Percentiles rank a stretch among this genome's conserved stretches.
These are phyloP conservation scores for Lolium rigidum DNA, from an alignment of 176 grass and related monocot genomes.

Conservation along the genomic window DNA sequence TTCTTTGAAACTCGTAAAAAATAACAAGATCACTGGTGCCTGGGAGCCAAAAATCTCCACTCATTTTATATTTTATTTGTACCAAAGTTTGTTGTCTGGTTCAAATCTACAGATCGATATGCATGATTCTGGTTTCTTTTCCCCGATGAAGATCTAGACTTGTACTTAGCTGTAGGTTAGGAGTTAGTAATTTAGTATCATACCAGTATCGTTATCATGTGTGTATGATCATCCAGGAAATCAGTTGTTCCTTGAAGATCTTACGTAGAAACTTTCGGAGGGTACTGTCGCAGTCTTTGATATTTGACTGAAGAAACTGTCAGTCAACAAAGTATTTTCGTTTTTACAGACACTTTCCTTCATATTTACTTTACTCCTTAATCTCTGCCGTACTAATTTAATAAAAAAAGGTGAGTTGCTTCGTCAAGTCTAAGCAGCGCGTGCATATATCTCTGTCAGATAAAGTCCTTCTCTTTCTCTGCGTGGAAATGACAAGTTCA, in stretches of 20 bases:
- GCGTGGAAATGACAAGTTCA: constrained; percentile 27
- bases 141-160: not conserved
- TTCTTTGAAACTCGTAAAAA: no score
- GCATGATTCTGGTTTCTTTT: not conserved
- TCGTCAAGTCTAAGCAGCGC: not conserved
- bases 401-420: not conserved
- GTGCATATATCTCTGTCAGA: not conserved
- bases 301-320: not conserved
- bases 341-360: not conserved
- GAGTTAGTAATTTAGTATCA: not conserved
- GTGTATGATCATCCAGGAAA: not conserved
- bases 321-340: constrained; percentile 15
- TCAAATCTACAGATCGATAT: not conserved
- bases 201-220: not conserved
- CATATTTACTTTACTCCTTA: not conserved
- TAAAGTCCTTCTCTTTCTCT: not conserved
- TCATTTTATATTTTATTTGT: not conserved
- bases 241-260: not conserved
- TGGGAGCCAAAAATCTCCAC: no score
- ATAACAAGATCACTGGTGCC: no score
- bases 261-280: not conserved
- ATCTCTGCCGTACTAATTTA: not conserved
- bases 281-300: not conserved
- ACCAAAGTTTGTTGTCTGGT: not conserved
- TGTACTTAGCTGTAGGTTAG: not conserved